These are phyloP conservation scores for Aspergillus sp. DNA, from an alignment of 2,329 filamentous ascomycete genomes.

Conservation along the genomic window DNA sequence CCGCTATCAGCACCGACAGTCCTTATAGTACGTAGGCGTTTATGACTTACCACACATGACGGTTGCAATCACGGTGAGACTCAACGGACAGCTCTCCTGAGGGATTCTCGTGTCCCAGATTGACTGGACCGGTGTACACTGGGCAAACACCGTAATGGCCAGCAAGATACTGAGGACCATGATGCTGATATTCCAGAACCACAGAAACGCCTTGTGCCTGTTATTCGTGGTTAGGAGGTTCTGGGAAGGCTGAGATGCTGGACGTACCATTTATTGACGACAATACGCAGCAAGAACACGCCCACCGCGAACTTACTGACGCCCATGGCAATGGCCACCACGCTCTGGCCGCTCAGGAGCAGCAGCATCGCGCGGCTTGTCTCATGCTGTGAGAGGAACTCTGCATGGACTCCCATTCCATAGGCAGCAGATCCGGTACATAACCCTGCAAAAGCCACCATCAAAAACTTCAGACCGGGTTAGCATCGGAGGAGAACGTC, in stretches of 20 bases:
- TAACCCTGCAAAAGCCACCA: not conserved
- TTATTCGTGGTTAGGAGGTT: not conserved
- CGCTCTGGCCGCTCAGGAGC: not conserved
- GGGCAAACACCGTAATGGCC: not conserved
- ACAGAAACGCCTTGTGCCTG: not conserved
- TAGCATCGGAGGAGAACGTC: not conserved
- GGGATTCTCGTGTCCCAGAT: not conserved
- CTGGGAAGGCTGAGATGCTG: accelerated
- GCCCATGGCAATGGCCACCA: not conserved
- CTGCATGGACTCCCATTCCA: not conserved
- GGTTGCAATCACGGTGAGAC: not conserved
- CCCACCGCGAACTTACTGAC: not conserved
- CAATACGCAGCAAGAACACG: not conserved
- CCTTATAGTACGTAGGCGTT: not conserved
- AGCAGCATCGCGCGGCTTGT: not conserved
- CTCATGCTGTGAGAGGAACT: not conserved
- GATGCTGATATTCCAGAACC: not conserved
- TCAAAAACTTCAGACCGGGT: not conserved
- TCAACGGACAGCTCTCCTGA: not conserved
- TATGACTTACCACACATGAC: not conserved
- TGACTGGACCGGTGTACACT: not conserved
- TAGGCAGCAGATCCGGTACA: not conserved
- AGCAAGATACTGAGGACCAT: not conserved
- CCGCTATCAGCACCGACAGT: not conserved
- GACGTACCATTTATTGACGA: not conserved